These are phyloP conservation scores for Pichia sp. DNA, from an alignment of 1,139 yeast species.

Conservation along the genomic window DNA sequence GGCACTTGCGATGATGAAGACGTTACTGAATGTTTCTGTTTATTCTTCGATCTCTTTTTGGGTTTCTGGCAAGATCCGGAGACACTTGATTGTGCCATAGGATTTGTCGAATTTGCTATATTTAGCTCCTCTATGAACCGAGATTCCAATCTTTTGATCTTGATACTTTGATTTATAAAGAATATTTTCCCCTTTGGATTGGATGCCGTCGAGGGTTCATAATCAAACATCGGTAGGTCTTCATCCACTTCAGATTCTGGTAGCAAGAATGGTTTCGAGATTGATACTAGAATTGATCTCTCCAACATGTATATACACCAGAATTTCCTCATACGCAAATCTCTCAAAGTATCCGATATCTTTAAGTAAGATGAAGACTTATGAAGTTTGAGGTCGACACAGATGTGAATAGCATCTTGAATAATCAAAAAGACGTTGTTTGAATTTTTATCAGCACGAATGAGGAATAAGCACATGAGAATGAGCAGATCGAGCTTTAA, in stretches of 20 bases:
- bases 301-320: constrained; percentile 55
- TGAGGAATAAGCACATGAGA: constrained; percentile 42
- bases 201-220: constrained; percentile 30
- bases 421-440: constrained; percentile 44
- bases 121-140: constrained; percentile 46
- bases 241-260: constrained; percentile 38
- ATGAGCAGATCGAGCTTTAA: constrained; percentile 44
- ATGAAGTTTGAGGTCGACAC: constrained; percentile 33
- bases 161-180: constrained; percentile 47
- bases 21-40: too few species aligned
- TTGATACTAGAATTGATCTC: constrained; percentile 48
- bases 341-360: constrained; percentile 22
- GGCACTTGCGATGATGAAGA: too few species aligned
- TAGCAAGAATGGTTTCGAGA: constrained; percentile 45
- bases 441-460: constrained; percentile 52
- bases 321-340: constrained; percentile 41
- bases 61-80: too few species aligned
- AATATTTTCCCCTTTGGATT: constrained; percentile 32
- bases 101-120: too few species aligned
- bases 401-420: constrained; percentile 40
- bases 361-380: constrained; percentile 31
- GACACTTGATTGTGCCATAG: too few species aligned
- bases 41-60: constrained; percentile 5
- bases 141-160: constrained; percentile 48
- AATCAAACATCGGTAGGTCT: constrained; percentile 41